Evolutionary conservation across 768 basidiomycete genomes (phyloP), one percentile per base, ranked within the genome.

Genomic region (Harrya chromipes): DNA sequence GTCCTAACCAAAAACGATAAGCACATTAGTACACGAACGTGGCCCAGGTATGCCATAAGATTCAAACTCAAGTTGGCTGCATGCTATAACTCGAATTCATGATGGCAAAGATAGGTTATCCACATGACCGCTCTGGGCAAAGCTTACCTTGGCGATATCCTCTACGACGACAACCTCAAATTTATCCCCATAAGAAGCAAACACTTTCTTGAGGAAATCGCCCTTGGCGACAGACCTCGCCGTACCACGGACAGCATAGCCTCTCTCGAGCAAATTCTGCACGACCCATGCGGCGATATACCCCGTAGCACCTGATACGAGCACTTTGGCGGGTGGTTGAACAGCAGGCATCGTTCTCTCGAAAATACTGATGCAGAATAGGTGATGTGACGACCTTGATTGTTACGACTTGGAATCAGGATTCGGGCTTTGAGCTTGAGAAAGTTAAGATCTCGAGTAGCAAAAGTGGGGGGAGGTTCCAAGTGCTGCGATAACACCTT

Each of bases 131-230:
- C 33, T 17, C 20, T 14, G 3, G 7, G 27, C 3, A 31, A 11
- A 13, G 14, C 71, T 43, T 39, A 79, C 80, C 68, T 74, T 62
- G 7, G 72, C 72, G 53, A 92, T 85, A 58, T 94, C 89, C 40
- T 79, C 74, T 0, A 92, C 87, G 19, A 89, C 68, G 16, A 79
- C 79, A 37, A 83, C 64, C 54, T 86, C 82, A 55, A 90, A 80
- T 40, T 73, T 77, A 52, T 79, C 77, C 0, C 79, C 82, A 49
- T 76, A 77, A 0, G 68, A 60, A 13, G 73, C 70, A 65, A 87
- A 85, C 43, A 74, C 51, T 20, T 83, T 70, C 46, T 70, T 66
- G 49, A 91, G 68, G 57, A 80, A 78, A 1, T 74, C 64, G 2
- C 79, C 81, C 63, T 90, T 91, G n/a, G 69, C 70, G 10, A 62